phyloP scores from a whole-genome alignment of 805 yeast genomes.

The Nakazawaea peltata region DNA sequence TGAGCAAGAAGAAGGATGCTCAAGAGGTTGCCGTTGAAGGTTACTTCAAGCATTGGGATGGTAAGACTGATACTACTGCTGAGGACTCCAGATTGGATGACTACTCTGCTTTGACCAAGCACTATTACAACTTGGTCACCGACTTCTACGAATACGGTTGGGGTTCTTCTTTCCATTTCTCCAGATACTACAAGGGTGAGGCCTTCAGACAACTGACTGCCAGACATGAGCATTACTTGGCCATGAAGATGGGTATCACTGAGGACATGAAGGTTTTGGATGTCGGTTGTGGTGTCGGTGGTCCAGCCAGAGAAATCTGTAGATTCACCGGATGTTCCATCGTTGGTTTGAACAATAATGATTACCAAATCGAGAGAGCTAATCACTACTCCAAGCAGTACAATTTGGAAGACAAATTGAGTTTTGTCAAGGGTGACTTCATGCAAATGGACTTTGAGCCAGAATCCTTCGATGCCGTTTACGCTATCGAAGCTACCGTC shows the following conservation, averaged over 20 bases:
- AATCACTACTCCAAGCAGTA: slow-evolving; percentile 64
- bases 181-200: slow-evolving; percentile 90
- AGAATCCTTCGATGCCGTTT: slow-evolving; percentile 88
- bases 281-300: slow-evolving; percentile 99
- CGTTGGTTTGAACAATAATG: slow-evolving; percentile 93
- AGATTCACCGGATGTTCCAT: slow-evolving; percentile 83
- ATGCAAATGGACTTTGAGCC: slow-evolving; percentile 98
- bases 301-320: slow-evolving; percentile 95
- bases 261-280: slow-evolving; percentile 85
- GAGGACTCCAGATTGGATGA: slow-evolving; percentile 69
- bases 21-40: slow-evolving; percentile 80
- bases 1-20: slow-evolving; percentile 71
- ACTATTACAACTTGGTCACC: slow-evolving; percentile 93
- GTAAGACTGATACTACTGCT: slow-evolving; percentile 67
- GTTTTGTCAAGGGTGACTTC: slow-evolving; percentile 94
- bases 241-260: slow-evolving; percentile 72
- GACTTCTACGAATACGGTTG: slow-evolving; percentile 99
- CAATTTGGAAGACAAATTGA: slow-evolving; percentile 64
- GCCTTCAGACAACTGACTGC: slow-evolving; percentile 92
- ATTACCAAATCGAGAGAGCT: slow-evolving; percentile 92
- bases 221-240: slow-evolving; percentile 94
- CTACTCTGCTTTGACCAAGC: slow-evolving; percentile 86
- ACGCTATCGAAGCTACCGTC: slow-evolving; percentile 97
- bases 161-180: slow-evolving; percentile 98
- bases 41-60: slow-evolving; percentile 97